Conservation (phyloP, 805 yeast genomes). For the Ogataea parapolymorpha region DNA sequence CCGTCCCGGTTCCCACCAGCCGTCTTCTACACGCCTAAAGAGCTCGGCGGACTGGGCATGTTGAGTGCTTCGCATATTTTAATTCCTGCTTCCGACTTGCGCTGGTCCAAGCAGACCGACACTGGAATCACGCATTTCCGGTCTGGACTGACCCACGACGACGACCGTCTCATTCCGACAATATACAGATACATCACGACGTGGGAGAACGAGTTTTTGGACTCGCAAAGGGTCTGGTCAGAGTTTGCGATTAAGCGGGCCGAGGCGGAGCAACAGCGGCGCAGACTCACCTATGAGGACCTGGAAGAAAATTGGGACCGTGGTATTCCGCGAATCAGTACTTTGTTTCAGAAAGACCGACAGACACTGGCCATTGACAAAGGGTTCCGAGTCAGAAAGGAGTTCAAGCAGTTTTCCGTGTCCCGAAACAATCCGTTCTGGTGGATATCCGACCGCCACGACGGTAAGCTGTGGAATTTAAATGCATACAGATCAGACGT, state of each 20-base stretch:
- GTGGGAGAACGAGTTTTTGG: constrained; percentile 95
- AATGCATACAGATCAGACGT: constrained; percentile 93
- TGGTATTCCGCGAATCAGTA: constrained; percentile 94
- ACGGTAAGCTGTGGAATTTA: constrained; percentile 93
- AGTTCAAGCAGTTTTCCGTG: constrained; percentile 69
- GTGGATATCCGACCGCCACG: constrained; percentile 95
- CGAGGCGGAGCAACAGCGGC: constrained; percentile 81
- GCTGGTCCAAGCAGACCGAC: constrained; percentile 91
- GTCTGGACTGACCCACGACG: constrained; percentile 85
- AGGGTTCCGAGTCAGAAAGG: constrained; percentile 83
- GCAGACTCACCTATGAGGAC: constrained; percentile 88
- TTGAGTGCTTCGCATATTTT: constrained; percentile 93
- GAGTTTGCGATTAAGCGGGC: constrained; percentile 89
- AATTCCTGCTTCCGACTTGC: constrained; percentile 88
- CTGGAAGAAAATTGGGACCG: constrained; percentile 94
- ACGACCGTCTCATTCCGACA: constrained; percentile 83
- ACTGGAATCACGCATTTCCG: constrained; percentile 93
- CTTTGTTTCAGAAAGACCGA: constrained; percentile 90
- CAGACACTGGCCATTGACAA: constrained; percentile 93
- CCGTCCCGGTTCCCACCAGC: constrained; percentile 99
- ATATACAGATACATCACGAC: constrained; percentile 87
- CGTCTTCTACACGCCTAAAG: constrained; percentile 96
- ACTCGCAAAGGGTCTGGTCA: constrained; percentile 96
- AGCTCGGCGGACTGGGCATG: constrained; percentile 97
- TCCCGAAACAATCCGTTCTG: constrained; percentile 84